phyloP scores from a whole-genome alignment of 2,329 filamentous ascomycete species.

The Penicillium sclerotigenum region DNA sequence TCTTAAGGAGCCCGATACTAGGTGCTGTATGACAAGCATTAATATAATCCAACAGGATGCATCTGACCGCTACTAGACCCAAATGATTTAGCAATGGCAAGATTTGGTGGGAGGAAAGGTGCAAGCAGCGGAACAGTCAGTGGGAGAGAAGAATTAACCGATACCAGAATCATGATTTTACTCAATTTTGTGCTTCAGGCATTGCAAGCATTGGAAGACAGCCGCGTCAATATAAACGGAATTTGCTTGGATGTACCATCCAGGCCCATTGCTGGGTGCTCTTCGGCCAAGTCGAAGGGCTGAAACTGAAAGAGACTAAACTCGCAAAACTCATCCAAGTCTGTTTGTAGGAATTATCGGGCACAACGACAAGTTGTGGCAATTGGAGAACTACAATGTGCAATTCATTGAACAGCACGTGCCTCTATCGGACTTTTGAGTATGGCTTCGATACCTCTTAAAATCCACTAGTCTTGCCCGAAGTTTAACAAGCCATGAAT shows the following conservation, averaged over 20 bases:
- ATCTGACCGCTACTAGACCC: not conserved
- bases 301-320: not conserved
- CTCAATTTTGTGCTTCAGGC: not conserved
- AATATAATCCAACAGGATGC: not conserved
- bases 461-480: not conserved
- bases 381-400: not conserved
- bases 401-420: not conserved
- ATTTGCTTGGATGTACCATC: not conserved
- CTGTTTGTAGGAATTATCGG: not conserved
- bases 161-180: not conserved
- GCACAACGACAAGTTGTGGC: not conserved
- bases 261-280: not conserved
- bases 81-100: not conserved
- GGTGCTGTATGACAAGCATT: not conserved
- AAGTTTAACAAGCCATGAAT: not conserved
- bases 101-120: not conserved
- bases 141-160: not conserved
- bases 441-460: not conserved
- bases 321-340: not conserved
- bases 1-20: not conserved
- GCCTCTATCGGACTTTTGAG: not conserved
- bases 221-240: not conserved
- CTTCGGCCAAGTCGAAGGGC: not conserved
- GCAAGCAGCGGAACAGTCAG: rapidly evolving
- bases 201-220: not conserved